Evolutionary conservation across 1,284 basidiomycete species (phyloP).

Genomic region (Xanthoconium separans): DNA sequence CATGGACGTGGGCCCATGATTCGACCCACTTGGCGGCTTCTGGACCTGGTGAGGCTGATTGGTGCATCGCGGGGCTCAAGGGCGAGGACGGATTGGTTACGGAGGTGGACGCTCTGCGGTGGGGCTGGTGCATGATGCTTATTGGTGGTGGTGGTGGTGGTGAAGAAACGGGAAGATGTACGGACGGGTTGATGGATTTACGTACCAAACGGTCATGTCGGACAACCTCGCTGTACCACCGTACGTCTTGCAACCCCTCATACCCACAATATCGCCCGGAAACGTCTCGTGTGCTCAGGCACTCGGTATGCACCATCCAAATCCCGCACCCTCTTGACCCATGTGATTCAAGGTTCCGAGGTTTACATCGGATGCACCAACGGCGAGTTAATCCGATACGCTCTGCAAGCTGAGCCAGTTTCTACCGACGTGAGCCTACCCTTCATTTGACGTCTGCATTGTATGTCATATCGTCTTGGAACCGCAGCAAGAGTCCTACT

Average conservation of each 20-base stretch:
- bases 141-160: not conserved
- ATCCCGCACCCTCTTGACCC: constrained; percentile 5
- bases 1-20: constrained; percentile 53
- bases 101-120: constrained; percentile 22
- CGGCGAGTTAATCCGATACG: constrained; percentile 67
- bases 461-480: not conserved
- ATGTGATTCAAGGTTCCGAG: constrained; percentile 51
- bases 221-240: constrained; percentile 49
- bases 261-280: constrained; percentile 42
- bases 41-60: constrained; percentile 23
- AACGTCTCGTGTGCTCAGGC: constrained; percentile 43
- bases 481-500: constrained; percentile 60
- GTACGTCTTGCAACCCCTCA: constrained; percentile 55
- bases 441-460: not conserved
- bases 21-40: constrained; percentile 59
- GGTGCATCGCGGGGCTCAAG: constrained; percentile 6
- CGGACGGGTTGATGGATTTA: constrained; percentile 11
- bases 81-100: constrained; percentile 17
- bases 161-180: not conserved
- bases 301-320: constrained; percentile 40
- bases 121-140: constrained; percentile 14
- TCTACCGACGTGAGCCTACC: constrained; percentile 45
- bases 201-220: constrained; percentile 12
- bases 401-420: constrained; percentile 52
- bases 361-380: constrained; percentile 75